Evolutionary conservation across 805 yeast genomes (phyloP), one percentile per base, ranked within the genome.

Genomic region (Candida wancherniae): DNA sequence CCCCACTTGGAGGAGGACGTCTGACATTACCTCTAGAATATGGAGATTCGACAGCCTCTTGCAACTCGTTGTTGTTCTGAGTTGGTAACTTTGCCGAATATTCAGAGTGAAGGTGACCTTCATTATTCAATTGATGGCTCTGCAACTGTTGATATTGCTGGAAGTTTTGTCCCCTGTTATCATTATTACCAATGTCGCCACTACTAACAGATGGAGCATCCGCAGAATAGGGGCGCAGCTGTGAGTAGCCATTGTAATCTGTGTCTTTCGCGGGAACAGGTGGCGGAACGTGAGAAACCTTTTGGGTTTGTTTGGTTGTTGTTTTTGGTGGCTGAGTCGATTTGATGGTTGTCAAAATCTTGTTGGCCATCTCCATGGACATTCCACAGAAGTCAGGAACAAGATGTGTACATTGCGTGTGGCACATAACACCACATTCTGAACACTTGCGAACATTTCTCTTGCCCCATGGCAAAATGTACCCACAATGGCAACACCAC

Each of bases 401-500:
- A 48, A 88, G 67, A 51, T 87, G 96, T 9, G 90, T 80, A 64
- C 99, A 92, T 26, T 78, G 77, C 3, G 92, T 74, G 53, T 92
- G 99, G 50, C 95, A 90, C 81, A 90, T 85, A 13, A 87, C 77
- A 18, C 94, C 94, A 76, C 98, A 92, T 45, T 84, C 92, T 4
- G 82, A 66, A 69, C 98, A 90, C 56, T 86, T 92, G 30, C 96
- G 73, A 8, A 88, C 94, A 47, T 84, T 87, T 57, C 86, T 87
- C 50, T 81, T 77, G 31, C 97, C 95, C 82, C 96, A 81, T 11
- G 98, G 97, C 40, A 92, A 69, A 31, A 92, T 79, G 53, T 86
- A 86, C 39, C 99, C 99, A 71, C 99, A 92, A 56, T 92, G 99
- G 48, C 97, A 92, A 63, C 99, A 92, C 99, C 99, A 92, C 53